These are phyloP conservation scores for Candida mesenterica DNA, from an alignment of 1,139 yeast genomes.

Conservation along the genomic window DNA sequence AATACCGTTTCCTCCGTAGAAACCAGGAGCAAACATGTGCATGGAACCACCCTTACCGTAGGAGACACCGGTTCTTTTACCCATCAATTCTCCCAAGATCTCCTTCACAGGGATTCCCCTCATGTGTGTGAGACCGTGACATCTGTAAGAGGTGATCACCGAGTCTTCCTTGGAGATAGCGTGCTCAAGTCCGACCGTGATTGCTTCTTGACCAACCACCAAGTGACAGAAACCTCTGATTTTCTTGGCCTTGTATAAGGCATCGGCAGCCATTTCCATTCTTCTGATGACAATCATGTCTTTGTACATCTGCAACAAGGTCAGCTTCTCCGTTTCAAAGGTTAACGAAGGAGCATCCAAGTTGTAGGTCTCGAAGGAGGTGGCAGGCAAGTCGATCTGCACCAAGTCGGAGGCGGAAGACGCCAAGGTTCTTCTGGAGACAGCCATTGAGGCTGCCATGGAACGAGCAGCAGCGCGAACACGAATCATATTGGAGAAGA, in stretches of 20 bases:
- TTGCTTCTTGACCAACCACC: slow-evolving; percentile 98
- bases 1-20: slow-evolving; percentile 99
- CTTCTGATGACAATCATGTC: slow-evolving; percentile 94
- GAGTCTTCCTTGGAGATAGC: slow-evolving; percentile 85
- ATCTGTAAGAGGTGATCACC: slow-evolving; percentile 94
- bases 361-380: slow-evolving; percentile 83
- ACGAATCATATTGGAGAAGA: slow-evolving; percentile 23
- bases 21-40: slow-evolving; percentile 96
- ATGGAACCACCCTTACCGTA: slow-evolving; percentile 99
- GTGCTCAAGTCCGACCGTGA: slow-evolving; percentile 96
- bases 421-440: slow-evolving; percentile 35
- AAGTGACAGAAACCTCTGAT: slow-evolving; percentile 98
- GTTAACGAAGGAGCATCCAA: slow-evolving; percentile 68
- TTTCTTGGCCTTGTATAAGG: slow-evolving; percentile 95
- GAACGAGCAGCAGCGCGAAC: slow-evolving; percentile 20
- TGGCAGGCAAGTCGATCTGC: slow-evolving; percentile 63
- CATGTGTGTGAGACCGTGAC: slow-evolving; percentile 97
- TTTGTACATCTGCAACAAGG: slow-evolving; percentile 88
- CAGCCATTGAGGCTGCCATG: slow-evolving; percentile 15
- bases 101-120: slow-evolving; percentile 91
- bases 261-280: slow-evolving; percentile 99
- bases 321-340: slow-evolving; percentile 76
- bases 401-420: slow-evolving; percentile 40
- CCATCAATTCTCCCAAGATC: slow-evolving; percentile 94
- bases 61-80: slow-evolving; percentile 92